Evolutionary conservation across 2,329 filamentous ascomycete genomes (phyloP).

Genomic region (Ceratocystis diversiconidia): DNA sequence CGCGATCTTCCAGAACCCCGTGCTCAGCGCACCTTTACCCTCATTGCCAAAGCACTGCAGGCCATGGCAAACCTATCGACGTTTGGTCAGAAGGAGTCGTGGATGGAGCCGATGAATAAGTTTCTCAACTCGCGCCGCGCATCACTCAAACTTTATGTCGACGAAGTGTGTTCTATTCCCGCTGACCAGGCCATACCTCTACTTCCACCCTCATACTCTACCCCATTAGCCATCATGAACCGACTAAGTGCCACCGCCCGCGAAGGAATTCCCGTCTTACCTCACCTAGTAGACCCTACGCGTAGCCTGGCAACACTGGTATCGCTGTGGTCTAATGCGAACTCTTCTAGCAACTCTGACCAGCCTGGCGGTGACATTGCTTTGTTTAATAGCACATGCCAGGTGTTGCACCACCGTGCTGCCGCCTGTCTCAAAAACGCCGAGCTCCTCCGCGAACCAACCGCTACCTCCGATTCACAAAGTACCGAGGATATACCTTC

Average conservation of each 20-base stretch:
- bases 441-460: conserved; percentile 29
- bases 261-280: conserved; percentile 85
- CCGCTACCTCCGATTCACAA: background rate
- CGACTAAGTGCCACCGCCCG: conserved; percentile 66
- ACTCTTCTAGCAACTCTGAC: conserved; percentile 25
- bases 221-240: conserved; percentile 76
- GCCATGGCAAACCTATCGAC: conserved; percentile 80
- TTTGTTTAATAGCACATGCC: conserved; percentile 39
- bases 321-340: conserved; percentile 58
- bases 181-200: conserved; percentile 43
- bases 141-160: conserved; percentile 75
- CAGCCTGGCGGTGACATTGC: conserved; percentile 36
- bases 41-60: conserved; percentile 86
- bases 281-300: conserved; percentile 81
- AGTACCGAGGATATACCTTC: background rate
- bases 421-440: conserved; percentile 38
- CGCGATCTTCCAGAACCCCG: conserved; percentile 67
- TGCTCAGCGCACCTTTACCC: conserved; percentile 74
- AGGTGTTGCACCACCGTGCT: conserved; percentile 36
- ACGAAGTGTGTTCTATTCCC: conserved; percentile 71
- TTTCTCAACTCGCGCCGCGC: conserved; percentile 64
- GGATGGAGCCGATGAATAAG: conserved; percentile 97
- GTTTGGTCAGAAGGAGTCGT: conserved; percentile 90
- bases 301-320: conserved; percentile 74
- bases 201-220: conserved; percentile 60